These are phyloP conservation scores for Raphanus hybrid DNA, from an alignment of 441 rosid species.

Conservation along the genomic window DNA sequence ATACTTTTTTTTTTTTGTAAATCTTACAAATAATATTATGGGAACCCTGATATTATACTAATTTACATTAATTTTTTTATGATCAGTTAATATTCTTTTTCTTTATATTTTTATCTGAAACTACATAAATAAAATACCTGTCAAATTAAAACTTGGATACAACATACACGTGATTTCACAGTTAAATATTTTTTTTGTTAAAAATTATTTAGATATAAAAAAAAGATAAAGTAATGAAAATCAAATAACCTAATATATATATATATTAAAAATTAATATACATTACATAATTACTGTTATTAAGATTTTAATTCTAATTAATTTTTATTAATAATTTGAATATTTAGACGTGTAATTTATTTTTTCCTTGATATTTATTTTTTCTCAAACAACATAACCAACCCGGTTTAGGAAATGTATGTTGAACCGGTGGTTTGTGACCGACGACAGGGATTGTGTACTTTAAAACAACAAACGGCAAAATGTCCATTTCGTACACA, in stretches of 20 bases:
- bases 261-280: not conserved
- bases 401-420: not conserved
- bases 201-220: not conserved
- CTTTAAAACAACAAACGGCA: not conserved
- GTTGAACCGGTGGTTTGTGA: not conserved
- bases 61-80: no score
- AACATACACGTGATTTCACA: not conserved
- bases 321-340: not conserved
- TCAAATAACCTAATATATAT: not conserved
- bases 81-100: no score
- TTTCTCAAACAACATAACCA: not conserved
- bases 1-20: no score
- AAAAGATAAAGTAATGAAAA: not conserved
- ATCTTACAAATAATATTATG: no score
- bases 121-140: not conserved
- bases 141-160: not conserved
- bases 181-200: not conserved
- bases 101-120: no score
- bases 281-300: not conserved
- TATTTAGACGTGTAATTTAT: not conserved
- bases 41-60: no score
- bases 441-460: constrained; percentile 12
- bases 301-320: no score
- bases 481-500: not conserved
- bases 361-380: not conserved